Evolutionary conservation across 441 rosid genomes (phyloP).

Genomic region (Eruca vesicaria): DNA sequence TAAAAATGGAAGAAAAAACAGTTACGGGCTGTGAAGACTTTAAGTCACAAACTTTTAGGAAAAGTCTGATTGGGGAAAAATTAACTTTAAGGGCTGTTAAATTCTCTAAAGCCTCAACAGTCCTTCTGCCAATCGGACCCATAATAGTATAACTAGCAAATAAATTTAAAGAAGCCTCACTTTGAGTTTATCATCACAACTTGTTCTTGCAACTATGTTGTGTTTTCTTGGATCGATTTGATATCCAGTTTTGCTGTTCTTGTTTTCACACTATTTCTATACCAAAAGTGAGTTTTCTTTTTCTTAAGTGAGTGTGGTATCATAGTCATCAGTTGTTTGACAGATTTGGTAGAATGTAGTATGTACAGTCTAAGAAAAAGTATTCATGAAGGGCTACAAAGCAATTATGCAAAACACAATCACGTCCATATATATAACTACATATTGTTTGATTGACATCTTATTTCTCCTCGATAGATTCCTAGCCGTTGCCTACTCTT

Average conservation of each 20-base stretch:
- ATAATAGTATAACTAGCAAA: background rate
- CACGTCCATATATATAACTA: background rate
- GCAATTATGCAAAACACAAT: background rate
- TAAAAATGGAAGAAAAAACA: too few species aligned
- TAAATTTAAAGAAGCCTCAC: background rate
- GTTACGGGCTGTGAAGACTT: too few species aligned
- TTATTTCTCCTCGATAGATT: background rate
- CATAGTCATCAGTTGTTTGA: background rate
- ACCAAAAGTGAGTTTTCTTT: background rate
- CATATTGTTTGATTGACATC: background rate
- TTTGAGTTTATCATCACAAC: background rate
- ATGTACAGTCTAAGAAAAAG: background rate
- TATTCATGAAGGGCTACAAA: background rate
- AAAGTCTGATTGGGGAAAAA: too few species aligned
- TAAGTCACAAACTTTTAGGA: too few species aligned
- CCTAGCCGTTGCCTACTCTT: background rate
- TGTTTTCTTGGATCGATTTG: background rate
- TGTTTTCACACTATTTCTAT: background rate
- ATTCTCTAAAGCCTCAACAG: too few species aligned
- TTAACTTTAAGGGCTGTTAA: too few species aligned
- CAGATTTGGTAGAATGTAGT: background rate
- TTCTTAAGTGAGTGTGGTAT: background rate
- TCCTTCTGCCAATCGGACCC: too few species aligned
- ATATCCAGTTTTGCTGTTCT: background rate
- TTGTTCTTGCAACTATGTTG: background rate